Evolutionary conservation across 116 monocot species (phyloP), one percentile per base, ranked within the genome.

Genomic region (Zostera marina): DNA sequence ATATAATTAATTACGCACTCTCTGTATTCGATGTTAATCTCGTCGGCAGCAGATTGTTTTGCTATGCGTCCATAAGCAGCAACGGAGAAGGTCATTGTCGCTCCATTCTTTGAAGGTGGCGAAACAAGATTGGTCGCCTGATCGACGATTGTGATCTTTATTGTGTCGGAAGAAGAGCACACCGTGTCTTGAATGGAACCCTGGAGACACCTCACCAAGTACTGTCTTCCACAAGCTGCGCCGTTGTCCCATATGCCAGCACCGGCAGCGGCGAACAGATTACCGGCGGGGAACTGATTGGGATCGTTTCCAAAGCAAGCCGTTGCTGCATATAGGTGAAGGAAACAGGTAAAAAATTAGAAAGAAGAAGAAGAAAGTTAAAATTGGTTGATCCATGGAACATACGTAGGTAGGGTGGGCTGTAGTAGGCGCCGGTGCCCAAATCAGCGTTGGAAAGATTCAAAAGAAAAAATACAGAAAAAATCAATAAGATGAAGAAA

Each of bases 331-430:
- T 5, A 40, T 7, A 42, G 0, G 60, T n/a, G n/a, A n/a, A n/a
- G n/a, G n/a, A n/a, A n/a, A n/a, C n/a, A n/a, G n/a, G n/a, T n/a
- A n/a, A n/a, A n/a, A n/a, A n/a, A n/a, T n/a, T n/a, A n/a, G n/a
- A n/a, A n/a, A n/a, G n/a, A n/a, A n/a, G n/a, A n/a, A n/a, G n/a
- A n/a, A n/a, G n/a, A n/a, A n/a, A n/a, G n/a, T n/a, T n/a, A n/a
- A 6, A 56, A 5, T 19, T 42, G 13, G 2, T n/a, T n/a, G n/a
- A n/a, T n/a, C n/a, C n/a, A n/a, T n/a, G 54, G n/a, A 3, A 61
- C 82, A 72, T 73, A 83, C 83, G 83, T 41, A 83, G 67, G 47
- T 79, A 83, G 0, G 83, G 83, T 1, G 83, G 76, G 23, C 57
- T 52, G 42, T 76, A 83, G 44, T n/a, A 51, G 26, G 76, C 38